Base-by-base conservation (phyloP, 2,329 filamentous ascomycete species). In the Penicillium sp. region DNA sequence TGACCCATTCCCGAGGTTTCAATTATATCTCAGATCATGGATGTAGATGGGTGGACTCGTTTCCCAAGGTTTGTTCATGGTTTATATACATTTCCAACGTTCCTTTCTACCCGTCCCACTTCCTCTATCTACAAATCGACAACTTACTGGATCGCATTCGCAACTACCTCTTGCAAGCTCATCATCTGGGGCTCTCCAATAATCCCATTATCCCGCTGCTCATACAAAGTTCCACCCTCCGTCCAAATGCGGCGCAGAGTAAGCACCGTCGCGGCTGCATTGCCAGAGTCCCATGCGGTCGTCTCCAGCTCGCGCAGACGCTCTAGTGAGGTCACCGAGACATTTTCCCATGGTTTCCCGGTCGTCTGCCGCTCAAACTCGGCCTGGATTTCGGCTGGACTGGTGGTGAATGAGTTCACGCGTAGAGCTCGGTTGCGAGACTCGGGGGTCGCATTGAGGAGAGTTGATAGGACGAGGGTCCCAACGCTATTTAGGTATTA, bases 191-290 rank as follows among this genome's bases (percentile, higher is more conserved):
- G 77, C 3, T 76, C 76, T 6, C 78, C 83, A 46, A 90, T 77
- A 1, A 78, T 60, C 23, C 76, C 79, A 61, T 91, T 90, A 64
- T 89, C 87, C 48, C 84, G 81, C 69, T 82, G 81, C 1, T 84
- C 80, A 64, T 91, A 90, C 39, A 90, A 67, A 0, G 88, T 91
- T 1, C 85, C 85, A 0, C 88, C 88, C 61, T 88, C 83, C 0
- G 82, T 81, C 88, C 88, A 91, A 44, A 91, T 91, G 15, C 88
- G 75, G 39, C 84, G 75, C 58, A 91, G 71, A 0, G 88, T 90
- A 42, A 80, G 76, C 1, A 74, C 58, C 0, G 83, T 83, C 0
- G 84, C 85, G 15, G 65, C 54, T 0, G 84, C 78, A 40, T 76
- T 69, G 0, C 77, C 76, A 27, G 76, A 73, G 13, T 77, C 76